Evolutionary conservation across 2,329 filamentous ascomycete species (phyloP).

Genomic region (Ophiostoma populinum): DNA sequence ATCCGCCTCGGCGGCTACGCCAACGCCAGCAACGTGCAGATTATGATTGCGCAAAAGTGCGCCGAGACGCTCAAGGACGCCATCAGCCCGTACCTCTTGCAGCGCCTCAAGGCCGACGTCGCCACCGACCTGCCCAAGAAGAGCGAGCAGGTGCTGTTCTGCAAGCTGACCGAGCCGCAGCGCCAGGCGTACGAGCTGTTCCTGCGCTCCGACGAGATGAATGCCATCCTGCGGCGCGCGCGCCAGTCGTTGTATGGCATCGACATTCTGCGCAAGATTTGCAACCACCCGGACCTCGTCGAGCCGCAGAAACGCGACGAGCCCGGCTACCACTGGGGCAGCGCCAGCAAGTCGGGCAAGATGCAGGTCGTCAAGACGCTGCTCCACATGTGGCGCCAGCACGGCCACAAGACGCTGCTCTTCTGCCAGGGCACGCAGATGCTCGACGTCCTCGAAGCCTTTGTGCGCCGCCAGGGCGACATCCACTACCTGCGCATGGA

Average conservation of each 20-base stretch:
- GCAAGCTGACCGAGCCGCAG: constrained; percentile 71
- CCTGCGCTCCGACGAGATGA: constrained; percentile 67
- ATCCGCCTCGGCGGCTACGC: constrained; percentile 89
- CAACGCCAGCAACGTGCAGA: constrained; percentile 83
- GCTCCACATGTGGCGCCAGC: constrained; percentile 72
- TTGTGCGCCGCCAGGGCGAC: constrained; percentile 48
- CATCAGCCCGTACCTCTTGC: constrained; percentile 82
- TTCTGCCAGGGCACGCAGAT: constrained; percentile 92
- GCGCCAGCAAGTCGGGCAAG: constrained; percentile 68
- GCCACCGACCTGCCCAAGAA: constrained; percentile 89
- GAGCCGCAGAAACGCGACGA: constrained; percentile 41
- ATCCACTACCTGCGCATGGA: constrained; percentile 83
- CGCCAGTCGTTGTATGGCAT: constrained; percentile 77
- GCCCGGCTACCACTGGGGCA: constrained; percentile 59
- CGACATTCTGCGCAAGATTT: constrained; percentile 85
- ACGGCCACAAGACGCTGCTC: constrained; percentile 81
- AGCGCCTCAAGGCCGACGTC: constrained; percentile 85
- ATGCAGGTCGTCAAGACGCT: constrained; percentile 88
- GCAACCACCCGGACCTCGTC: constrained; percentile 85
- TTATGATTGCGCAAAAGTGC: constrained; percentile 86
- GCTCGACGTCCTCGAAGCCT: constrained; percentile 82
- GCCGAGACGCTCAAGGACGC: constrained; percentile 87
- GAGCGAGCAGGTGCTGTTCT: constrained; percentile 90
- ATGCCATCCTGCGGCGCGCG: constrained; percentile 57
- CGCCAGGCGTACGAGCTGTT: constrained; percentile 67